Percentiles rank a stretch among this genome's conserved stretches.
These are phyloP conservation scores for Dryadomyces quercus-mongolicae DNA, from an alignment of 2,329 filamentous ascomycete species.

Conservation along the genomic window DNA sequence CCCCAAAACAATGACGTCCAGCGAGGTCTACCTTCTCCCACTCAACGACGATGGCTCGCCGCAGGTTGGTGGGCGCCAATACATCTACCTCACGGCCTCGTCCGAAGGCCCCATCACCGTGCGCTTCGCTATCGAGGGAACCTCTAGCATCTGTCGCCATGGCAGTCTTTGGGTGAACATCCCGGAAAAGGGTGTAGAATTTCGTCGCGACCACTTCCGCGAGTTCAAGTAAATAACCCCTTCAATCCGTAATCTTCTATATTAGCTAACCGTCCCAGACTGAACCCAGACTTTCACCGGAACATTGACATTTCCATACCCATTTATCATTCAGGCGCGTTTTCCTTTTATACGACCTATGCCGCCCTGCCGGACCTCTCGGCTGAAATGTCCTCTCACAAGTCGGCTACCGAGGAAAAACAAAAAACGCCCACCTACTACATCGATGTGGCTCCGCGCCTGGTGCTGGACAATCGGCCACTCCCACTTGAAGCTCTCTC, in stretches of 20 bases:
- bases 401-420: slow-evolving; percentile 34
- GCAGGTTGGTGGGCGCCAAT: slow-evolving; percentile 66
- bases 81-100: slow-evolving; percentile 76
- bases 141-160: slow-evolving; percentile 87
- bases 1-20: slow-evolving; percentile 50
- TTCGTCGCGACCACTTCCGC: slow-evolving; percentile 67
- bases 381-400: slow-evolving; percentile 34
- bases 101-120: slow-evolving; percentile 65
- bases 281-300: slow-evolving; percentile 85
- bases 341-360: slow-evolving; percentile 90
- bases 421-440: slow-evolving; percentile 72
- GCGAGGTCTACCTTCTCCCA: slow-evolving; percentile 74
- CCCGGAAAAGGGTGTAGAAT: slow-evolving; percentile 61
- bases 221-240: slow-evolving; percentile 66
- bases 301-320: slow-evolving; percentile 83
- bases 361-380: slow-evolving; percentile 72
- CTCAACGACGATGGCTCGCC: slow-evolving; percentile 90
- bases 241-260: background rate
- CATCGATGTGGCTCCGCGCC: slow-evolving; percentile 79
- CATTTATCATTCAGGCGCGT: slow-evolving; percentile 72
- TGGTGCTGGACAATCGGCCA: slow-evolving; percentile 60
- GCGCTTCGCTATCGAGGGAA: slow-evolving; percentile 85
- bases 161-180: slow-evolving; percentile 97
- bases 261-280: slow-evolving; percentile 35
- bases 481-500: slow-evolving; percentile 80